These are phyloP conservation scores for Solanum chiquidenum DNA, from an alignment of 257 asterid species.

Conservation along the genomic window DNA sequence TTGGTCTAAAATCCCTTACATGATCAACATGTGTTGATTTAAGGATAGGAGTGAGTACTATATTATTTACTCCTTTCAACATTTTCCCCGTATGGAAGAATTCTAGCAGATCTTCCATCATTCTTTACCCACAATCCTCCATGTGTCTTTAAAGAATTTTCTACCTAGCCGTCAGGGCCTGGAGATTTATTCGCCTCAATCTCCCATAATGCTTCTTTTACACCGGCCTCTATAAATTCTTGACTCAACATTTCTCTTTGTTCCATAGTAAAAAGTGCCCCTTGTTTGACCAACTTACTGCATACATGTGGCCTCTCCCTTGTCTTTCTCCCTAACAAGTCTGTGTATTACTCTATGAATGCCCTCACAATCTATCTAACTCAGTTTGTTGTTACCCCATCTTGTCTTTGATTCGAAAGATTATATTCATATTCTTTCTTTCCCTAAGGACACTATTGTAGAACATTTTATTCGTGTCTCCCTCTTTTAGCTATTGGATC, in stretches of 20 bases:
- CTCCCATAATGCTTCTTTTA: no score
- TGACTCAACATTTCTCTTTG: no score
- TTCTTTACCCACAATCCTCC: neutral
- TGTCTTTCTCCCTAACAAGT: neutral
- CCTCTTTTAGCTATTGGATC: neutral
- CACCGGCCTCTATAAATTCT: no score
- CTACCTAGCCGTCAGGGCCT: no score
- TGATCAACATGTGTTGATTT: neutral
- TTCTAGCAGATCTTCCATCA: neutral
- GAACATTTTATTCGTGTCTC: neutral
- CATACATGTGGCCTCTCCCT: neutral
- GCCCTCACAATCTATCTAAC: neutral
- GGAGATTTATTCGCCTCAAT: no score
- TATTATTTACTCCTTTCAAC: neutral
- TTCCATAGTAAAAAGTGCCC: no score
- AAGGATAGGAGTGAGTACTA: neutral
- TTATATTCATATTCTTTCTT: no score
- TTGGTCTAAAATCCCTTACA: neutral
- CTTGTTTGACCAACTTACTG: neutral
- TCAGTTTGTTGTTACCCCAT: neutral
- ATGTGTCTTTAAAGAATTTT: neutral
- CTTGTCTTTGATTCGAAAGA: no score
- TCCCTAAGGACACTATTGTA: neutral
- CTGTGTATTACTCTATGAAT: no score
- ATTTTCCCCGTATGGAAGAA: neutral